Evolutionary conservation across 257 asterid genomes (phyloP).

Genomic region (Thymus quinquecostatus): DNA sequence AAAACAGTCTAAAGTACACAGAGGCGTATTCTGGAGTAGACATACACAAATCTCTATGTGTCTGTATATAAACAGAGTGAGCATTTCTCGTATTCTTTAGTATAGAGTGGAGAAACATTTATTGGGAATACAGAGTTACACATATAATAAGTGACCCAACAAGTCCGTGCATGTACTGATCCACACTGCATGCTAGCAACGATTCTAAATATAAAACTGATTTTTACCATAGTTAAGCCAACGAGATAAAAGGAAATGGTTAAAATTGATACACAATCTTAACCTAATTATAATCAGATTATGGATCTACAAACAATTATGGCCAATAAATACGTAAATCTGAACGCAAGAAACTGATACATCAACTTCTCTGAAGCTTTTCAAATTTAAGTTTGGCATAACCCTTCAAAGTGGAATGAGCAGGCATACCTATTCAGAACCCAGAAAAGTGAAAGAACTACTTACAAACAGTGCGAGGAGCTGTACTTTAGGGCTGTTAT

Average conservation of each 20-base stretch:
- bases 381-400: not conserved
- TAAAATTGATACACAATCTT: not conserved
- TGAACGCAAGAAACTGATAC: not conserved
- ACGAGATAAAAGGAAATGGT: not conserved
- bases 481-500: slow-evolving; percentile 78
- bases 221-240: not conserved
- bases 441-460: not conserved
- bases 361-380: not conserved
- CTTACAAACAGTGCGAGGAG: slow-evolving; percentile 36
- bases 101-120: no score
- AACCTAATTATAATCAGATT: not conserved
- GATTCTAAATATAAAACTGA: not conserved
- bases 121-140: no score
- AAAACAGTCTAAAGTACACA: not conserved
- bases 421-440: not conserved
- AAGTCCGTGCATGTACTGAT: not conserved
- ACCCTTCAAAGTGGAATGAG: not conserved
- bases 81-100: no score
- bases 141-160: no score
- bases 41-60: not conserved
- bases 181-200: not conserved
- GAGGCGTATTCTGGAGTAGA: not conserved
- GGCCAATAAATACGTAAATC: not conserved
- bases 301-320: not conserved
- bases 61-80: not conserved